Percentiles rank a stretch among this genome's conserved stretches.
Evolutionary conservation across 176 grass and related monocot genomes (phyloP).

Genomic region (Alloteropsis semialata): DNA sequence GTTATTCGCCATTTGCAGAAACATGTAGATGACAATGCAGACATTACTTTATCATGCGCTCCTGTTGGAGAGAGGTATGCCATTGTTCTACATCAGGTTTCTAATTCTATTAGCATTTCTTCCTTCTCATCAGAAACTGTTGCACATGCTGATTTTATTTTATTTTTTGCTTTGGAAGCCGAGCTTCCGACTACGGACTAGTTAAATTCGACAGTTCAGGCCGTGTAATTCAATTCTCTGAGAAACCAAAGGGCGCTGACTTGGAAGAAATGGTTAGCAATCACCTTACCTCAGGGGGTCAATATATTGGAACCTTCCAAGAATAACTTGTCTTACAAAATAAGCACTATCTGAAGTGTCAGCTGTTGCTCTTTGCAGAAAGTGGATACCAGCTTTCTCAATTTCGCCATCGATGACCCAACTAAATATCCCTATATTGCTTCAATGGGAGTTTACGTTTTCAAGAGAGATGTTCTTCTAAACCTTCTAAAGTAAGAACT

Average conservation of each 20-base stretch:
- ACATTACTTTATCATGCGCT: constrained; percentile 70
- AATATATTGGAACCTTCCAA: neutral
- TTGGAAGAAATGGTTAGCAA: constrained; percentile 72
- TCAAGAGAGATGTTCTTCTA: constrained; percentile 59
- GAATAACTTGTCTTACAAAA: neutral
- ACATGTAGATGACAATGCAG: constrained; percentile 69
- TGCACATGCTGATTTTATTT: neutral
- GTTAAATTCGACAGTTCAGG: constrained; percentile 69
- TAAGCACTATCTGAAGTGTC: neutral
- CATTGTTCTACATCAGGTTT: neutral
- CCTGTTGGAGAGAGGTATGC: constrained; percentile 51
- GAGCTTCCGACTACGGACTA: constrained; percentile 74
- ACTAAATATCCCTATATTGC: constrained; percentile 61
- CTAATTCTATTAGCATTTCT: neutral
- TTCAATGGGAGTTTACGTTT: constrained; percentile 84
- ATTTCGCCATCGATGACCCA: constrained; percentile 29
- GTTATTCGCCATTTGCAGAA: constrained; percentile 38
- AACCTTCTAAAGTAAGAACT: constrained; percentile 59
- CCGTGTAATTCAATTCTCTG: constrained; percentile 62
- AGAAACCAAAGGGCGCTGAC: constrained; percentile 63
- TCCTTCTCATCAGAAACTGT: neutral
- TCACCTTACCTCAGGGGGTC: neutral
- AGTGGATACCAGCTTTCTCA: constrained; percentile 51
- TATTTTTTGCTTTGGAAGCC: constrained; percentile 35
- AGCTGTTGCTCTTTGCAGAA: constrained; percentile 41